Evolutionary conservation across 768 basidiomycete species (phyloP).

Genomic region (Psilocybe cyanescens): DNA sequence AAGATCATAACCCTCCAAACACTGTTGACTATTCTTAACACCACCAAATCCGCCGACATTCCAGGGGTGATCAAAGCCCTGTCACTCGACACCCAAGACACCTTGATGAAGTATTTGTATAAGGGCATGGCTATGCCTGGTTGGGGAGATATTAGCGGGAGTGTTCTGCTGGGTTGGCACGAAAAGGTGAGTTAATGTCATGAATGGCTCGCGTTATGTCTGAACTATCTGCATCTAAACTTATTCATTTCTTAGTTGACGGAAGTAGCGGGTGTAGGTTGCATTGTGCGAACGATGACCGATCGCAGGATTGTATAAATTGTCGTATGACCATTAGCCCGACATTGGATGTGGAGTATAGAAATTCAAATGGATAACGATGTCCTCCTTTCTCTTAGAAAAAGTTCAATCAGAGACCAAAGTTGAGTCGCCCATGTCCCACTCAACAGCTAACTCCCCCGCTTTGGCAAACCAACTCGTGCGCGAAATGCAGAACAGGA

Average conservation of each 20-base stretch:
- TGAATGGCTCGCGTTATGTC: neutral
- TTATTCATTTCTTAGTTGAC: constrained; percentile 62
- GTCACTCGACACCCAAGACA: constrained; percentile 79
- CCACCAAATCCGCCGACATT: constrained; percentile 90
- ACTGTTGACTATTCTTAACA: constrained; percentile 89
- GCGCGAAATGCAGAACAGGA: too few relatives aligned
- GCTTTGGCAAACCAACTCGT: too few relatives aligned
- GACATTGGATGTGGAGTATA: too few relatives aligned
- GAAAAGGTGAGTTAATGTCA: constrained; percentile 74
- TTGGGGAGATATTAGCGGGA: constrained; percentile 63
- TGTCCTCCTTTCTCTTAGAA: too few relatives aligned
- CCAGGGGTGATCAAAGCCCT: constrained; percentile 73
- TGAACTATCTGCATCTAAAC: neutral
- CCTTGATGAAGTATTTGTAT: constrained; percentile 97
- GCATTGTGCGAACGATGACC: constrained; percentile 86
- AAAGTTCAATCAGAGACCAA: too few relatives aligned
- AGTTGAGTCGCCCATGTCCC: too few relatives aligned
- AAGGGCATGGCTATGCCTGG: constrained; percentile 87
- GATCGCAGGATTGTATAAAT: constrained; percentile 55
- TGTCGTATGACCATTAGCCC: too few relatives aligned
- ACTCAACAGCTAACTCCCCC: too few relatives aligned
- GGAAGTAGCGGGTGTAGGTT: constrained; percentile 92
- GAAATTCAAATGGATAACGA: too few relatives aligned
- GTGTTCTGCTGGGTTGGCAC: constrained; percentile 86
- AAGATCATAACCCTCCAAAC: constrained; percentile 82